Conservation (phyloP, 345 rosid species). For the Brassica carinata region DNA sequence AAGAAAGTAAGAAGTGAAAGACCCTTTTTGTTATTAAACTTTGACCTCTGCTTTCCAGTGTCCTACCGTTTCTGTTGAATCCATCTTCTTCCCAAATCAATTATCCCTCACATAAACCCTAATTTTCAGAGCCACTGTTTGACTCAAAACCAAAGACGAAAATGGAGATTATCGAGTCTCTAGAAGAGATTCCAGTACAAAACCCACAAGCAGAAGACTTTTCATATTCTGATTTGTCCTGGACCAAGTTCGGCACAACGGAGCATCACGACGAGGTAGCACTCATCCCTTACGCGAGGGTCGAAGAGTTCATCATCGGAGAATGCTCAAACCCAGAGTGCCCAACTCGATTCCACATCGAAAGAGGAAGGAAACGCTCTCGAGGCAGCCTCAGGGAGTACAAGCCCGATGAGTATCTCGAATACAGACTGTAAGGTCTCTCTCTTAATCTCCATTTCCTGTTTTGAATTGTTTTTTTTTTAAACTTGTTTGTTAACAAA, state of each 20-base stretch:
- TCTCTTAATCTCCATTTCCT: not conserved
- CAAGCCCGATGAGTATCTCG: slow-evolving; percentile 79
- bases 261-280: slow-evolving; percentile 85
- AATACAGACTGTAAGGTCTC: slow-evolving; percentile 70
- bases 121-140: not conserved
- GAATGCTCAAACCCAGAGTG: slow-evolving; percentile 79
- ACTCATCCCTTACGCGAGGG: slow-evolving; percentile 68
- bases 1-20: not conserved
- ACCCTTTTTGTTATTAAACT: not conserved
- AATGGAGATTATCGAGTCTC: slow-evolving; percentile 62
- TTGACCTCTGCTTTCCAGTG: not conserved
- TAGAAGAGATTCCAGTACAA: slow-evolving; percentile 65
- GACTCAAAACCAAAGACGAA: not conserved
- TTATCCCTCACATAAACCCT: slow-evolving; percentile 25
- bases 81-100: slow-evolving; percentile 33
- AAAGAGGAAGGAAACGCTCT: slow-evolving; percentile 76
- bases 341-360: slow-evolving; percentile 88
- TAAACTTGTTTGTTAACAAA: slow-evolving; percentile 16
- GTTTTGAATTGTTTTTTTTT: not conserved
- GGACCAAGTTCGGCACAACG: slow-evolving; percentile 79
- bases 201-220: slow-evolving; percentile 74
- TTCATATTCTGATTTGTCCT: slow-evolving; percentile 66
- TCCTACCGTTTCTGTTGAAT: not conserved
- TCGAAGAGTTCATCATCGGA: slow-evolving; percentile 78
- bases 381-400: slow-evolving; percentile 70